These are phyloP conservation scores for Phytophthora cryptogea DNA, from an alignment of 352 stramenopile genomes.

Conservation along the genomic window DNA sequence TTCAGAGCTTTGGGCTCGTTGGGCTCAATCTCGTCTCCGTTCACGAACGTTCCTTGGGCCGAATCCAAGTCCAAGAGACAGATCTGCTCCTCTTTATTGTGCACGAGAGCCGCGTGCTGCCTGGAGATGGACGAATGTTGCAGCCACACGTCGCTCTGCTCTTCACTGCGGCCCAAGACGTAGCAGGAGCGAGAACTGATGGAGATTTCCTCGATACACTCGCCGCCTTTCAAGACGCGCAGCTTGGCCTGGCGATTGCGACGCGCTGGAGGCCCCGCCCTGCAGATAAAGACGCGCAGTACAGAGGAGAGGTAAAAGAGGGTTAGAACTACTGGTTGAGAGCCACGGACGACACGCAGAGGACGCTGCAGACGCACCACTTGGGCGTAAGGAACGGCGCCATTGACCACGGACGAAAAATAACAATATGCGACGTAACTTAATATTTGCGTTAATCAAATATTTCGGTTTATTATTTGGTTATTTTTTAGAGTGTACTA, in stretches of 20 bases:
- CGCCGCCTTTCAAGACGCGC: constrained; percentile 56
- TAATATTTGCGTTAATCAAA: not conserved
- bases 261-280: constrained; percentile 51
- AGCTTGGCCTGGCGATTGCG: constrained; percentile 53
- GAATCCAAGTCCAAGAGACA: constrained; percentile 79
- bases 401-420: constrained; percentile 1
- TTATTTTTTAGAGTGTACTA: too few species aligned
- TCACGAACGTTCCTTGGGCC: constrained; percentile 86
- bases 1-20: constrained; percentile 48
- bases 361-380: constrained; percentile 22
- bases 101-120: constrained; percentile 76
- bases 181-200: constrained; percentile 62
- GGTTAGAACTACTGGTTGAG: not conserved
- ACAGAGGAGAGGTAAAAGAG: not conserved
- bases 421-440: not conserved
- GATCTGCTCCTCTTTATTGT: constrained; percentile 59
- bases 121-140: constrained; percentile 84
- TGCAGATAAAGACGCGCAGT: constrained; percentile 19
- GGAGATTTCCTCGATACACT: constrained; percentile 44
- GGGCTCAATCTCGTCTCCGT: constrained; percentile 61
- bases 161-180: constrained; percentile 78
- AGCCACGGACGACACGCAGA: not conserved
- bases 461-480: not conserved
- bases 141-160: constrained; percentile 74
- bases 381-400: constrained; percentile 22